phyloP scores from a whole-genome alignment of 495 filamentous ascomycete genomes.

The Penicillium steckii region DNA sequence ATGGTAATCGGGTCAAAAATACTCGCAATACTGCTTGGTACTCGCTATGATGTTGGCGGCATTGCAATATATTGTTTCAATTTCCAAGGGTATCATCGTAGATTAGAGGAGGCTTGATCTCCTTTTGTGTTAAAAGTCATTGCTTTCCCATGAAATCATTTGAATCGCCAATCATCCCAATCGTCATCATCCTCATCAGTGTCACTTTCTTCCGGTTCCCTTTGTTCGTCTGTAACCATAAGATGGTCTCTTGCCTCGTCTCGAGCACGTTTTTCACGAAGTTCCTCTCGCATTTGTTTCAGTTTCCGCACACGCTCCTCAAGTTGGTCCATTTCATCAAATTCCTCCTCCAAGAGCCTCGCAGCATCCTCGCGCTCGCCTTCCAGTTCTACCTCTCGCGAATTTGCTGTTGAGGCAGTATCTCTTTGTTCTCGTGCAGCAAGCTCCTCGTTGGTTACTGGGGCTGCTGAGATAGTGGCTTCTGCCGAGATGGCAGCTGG shows the following conservation, averaged over 20 bases:
- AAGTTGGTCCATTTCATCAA: constrained; percentile 91
- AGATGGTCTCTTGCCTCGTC: constrained; percentile 39
- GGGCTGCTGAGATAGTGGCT: constrained; percentile 65
- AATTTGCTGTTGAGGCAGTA: constrained; percentile 40
- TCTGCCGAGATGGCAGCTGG: constrained; percentile 32
- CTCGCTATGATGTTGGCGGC: too few species aligned
- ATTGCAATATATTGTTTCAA: constrained; percentile 14
- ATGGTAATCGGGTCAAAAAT: too few species aligned
- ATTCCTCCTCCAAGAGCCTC: constrained; percentile 77
- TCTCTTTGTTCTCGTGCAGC: constrained; percentile 63
- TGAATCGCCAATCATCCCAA: constrained; percentile 72
- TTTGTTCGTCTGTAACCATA: constrained; percentile 19
- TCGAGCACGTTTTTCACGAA: constrained; percentile 45
- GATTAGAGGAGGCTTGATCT: constrained; percentile 28
- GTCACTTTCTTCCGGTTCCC: constrained; percentile 19
- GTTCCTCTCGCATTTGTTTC: constrained; percentile 65
- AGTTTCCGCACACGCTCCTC: constrained; percentile 76
- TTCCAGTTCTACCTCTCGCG: constrained; percentile 63
- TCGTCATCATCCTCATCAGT: constrained; percentile 44
- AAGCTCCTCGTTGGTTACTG: constrained; percentile 68
- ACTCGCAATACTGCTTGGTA: too few species aligned
- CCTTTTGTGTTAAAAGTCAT: constrained; percentile 13
- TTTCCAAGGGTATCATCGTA: constrained; percentile 44
- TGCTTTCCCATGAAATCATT: constrained; percentile 30
- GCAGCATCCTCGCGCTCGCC: constrained; percentile 86